Evolutionary conservation across 1,139 yeast species (phyloP).

Genomic region (Yamadazyma epiphylla): DNA sequence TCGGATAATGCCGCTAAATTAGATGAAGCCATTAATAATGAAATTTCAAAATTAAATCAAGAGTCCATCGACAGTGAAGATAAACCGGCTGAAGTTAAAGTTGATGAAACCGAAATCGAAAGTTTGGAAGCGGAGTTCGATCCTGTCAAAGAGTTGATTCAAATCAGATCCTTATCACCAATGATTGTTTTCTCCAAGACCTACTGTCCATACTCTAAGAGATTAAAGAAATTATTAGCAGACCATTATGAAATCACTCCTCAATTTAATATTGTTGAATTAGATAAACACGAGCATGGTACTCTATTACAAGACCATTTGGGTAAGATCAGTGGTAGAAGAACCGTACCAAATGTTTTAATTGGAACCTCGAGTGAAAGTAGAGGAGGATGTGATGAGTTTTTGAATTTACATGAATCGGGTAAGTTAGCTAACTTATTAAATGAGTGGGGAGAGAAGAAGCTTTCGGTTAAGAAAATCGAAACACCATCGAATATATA

Average conservation of each 20-base stretch:
- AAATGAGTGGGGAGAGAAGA: constrained; percentile 61
- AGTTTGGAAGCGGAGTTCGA: constrained; percentile 33
- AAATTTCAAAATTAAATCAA: constrained; percentile 27
- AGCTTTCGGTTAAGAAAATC: constrained; percentile 48
- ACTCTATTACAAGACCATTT: constrained; percentile 57
- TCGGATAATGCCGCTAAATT: constrained; percentile 32
- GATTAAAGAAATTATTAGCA: constrained; percentile 61
- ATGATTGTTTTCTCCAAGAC: constrained; percentile 70
- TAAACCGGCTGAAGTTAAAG: constrained; percentile 1
- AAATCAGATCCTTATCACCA: constrained; percentile 61
- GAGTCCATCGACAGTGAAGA: constrained; percentile 2
- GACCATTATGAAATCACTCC: constrained; percentile 72
- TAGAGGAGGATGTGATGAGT: constrained; percentile 80
- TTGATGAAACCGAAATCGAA: constrained; percentile 3
- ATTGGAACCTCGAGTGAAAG: constrained; percentile 52
- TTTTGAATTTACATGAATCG: constrained; percentile 55
- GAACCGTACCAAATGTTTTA: constrained; percentile 70
- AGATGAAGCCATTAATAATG: constrained; percentile 40
- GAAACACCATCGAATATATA: constrained; percentile 51
- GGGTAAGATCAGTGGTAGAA: constrained; percentile 53
- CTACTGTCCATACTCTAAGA: constrained; percentile 71
- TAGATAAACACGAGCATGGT: constrained; percentile 75
- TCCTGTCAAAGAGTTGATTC: constrained; percentile 57
- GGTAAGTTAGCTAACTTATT: constrained; percentile 49
- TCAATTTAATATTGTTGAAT: constrained; percentile 67